phyloP scores from a whole-genome alignment of 805 yeast species.

The Candida ipomoeae region DNA sequence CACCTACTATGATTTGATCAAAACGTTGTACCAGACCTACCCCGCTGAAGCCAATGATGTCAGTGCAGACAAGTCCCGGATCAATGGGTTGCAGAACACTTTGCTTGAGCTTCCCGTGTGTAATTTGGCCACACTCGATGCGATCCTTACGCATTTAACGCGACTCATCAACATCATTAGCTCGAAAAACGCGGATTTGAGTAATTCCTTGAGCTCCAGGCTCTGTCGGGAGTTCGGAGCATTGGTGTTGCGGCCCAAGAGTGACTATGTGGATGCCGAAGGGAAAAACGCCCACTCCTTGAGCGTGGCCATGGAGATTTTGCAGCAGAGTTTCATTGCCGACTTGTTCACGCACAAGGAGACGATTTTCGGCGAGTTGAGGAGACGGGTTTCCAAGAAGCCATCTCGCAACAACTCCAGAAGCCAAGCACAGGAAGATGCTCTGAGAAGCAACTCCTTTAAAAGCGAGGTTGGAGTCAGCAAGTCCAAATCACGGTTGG shows the following conservation, averaged over 20 bases:
- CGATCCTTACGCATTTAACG: slow-evolving; percentile 69
- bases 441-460: slow-evolving; percentile 5
- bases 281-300: slow-evolving; percentile 15
- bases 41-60: slow-evolving; percentile 24
- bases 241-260: slow-evolving; percentile 53
- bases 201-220: slow-evolving; percentile 37
- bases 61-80: slow-evolving; percentile 32
- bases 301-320: slow-evolving; percentile 16
- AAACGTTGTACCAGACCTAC: slow-evolving; percentile 53
- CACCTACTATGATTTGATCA: slow-evolving; percentile 61
- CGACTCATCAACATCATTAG: slow-evolving; percentile 52
- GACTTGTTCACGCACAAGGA: slow-evolving; percentile 62
- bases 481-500: slow-evolving; percentile 8
- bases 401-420: slow-evolving; percentile 11
- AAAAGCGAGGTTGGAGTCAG: background rate
- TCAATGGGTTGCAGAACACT: slow-evolving; percentile 62
- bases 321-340: slow-evolving; percentile 50
- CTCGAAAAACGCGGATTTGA: slow-evolving; percentile 33
- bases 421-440: background rate
- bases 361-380: slow-evolving; percentile 59
- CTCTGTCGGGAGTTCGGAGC: slow-evolving; percentile 65
- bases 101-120: slow-evolving; percentile 64
- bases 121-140: slow-evolving; percentile 75
- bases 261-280: slow-evolving; percentile 14
- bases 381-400: slow-evolving; percentile 32